Evolutionary conservation across 2,329 filamentous ascomycete genomes (phyloP).

Genomic region (Paecilomyces dactylethromorphus): DNA sequence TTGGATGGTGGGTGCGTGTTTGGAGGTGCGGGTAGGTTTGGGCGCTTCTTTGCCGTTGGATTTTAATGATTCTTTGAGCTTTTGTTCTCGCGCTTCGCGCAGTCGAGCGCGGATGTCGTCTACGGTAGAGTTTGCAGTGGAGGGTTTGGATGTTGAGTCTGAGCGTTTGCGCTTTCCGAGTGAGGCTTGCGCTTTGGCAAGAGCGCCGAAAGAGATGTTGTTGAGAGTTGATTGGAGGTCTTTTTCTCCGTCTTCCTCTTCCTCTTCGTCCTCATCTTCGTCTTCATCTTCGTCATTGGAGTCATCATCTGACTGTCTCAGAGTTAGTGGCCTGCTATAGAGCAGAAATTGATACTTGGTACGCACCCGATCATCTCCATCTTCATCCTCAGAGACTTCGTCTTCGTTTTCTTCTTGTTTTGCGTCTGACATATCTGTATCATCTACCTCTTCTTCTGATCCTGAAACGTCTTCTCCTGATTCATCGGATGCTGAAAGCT

Average conservation of each 20-base stretch:
- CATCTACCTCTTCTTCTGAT: conserved; percentile 8
- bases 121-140: conserved; percentile 19
- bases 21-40: conserved; percentile 53
- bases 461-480: conserved; percentile 2
- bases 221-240: conserved; percentile 39
- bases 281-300: conserved; percentile 8
- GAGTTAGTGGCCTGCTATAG: not conserved
- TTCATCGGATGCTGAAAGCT: conserved; percentile 16
- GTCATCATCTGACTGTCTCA: not conserved
- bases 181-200: conserved; percentile 76
- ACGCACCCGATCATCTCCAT: conserved; percentile 8
- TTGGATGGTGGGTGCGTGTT: conserved; percentile 81
- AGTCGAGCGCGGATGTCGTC: conserved; percentile 34
- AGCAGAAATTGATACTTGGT: not conserved
- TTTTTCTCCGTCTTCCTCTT: conserved; percentile 26
- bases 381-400: conserved; percentile 27
- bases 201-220: conserved; percentile 78
- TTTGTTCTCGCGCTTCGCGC: conserved; percentile 37
- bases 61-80: conserved; percentile 23
- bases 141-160: conserved; percentile 12
- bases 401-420: conserved; percentile 22
- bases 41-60: conserved; percentile 28
- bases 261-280: conserved; percentile 29
- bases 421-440: conserved; percentile 6
- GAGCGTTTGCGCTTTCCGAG: conserved; percentile 40